phyloP scores from a whole-genome alignment of 2,329 filamentous ascomycete genomes.

The Xylaria sp. region DNA sequence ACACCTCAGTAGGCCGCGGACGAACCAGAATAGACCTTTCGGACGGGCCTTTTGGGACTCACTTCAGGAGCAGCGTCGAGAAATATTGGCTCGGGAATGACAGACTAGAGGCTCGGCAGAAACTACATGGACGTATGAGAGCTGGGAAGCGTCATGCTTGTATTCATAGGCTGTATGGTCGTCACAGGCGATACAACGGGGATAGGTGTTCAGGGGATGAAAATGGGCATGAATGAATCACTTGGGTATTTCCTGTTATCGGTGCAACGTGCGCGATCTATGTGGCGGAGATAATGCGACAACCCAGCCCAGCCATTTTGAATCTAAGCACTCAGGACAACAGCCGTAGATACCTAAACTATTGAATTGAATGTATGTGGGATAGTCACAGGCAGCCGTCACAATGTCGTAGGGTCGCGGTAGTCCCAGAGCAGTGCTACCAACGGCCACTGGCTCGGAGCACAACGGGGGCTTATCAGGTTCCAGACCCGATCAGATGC shows the following conservation, averaged over 20 bases:
- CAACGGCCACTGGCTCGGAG: constrained; percentile 7
- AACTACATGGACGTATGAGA: constrained; percentile 25
- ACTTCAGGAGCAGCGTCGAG: neutral
- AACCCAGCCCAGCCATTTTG: too few relatives aligned
- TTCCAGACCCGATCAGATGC: neutral
- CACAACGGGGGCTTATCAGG: neutral
- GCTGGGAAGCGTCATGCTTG: constrained; percentile 36
- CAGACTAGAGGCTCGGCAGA: constrained; percentile 9
- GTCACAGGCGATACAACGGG: constrained; percentile 29
- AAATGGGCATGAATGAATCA: constrained; percentile 29
- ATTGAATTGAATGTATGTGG: neutral
- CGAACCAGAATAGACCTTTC: neutral
- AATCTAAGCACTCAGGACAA: neutral
- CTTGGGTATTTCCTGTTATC: constrained; percentile 22
- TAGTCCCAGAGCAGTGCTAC: too few relatives aligned
- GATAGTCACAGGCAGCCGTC: neutral
- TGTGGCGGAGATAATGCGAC: neutral
- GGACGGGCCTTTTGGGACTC: neutral
- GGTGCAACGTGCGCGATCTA: neutral
- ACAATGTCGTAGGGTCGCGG: too few relatives aligned
- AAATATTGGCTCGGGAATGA: neutral
- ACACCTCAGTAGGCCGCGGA: neutral
- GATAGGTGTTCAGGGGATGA: constrained; percentile 30
- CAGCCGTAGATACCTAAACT: neutral
- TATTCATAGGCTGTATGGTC: constrained; percentile 41